Conservation (phyloP, 2,329 filamentous ascomycete species). For the Botrytis fragariae region DNA sequence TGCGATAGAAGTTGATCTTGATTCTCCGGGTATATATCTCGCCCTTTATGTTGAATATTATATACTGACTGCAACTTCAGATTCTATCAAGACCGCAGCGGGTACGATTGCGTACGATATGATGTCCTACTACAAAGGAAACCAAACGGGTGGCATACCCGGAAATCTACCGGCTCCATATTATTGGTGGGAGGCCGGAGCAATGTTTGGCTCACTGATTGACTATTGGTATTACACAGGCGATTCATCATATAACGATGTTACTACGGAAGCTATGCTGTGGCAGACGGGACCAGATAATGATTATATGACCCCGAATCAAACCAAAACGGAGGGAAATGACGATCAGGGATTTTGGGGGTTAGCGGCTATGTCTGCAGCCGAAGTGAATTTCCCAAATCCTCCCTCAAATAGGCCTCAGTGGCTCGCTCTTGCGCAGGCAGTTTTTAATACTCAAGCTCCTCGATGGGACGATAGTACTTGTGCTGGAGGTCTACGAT, state of each 20-base stretch:
- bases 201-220: conserved; percentile 67
- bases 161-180: conserved; percentile 54
- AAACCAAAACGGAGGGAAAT: conserved; percentile 67
- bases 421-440: conserved; percentile 72
- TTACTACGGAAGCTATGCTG: conserved; percentile 66
- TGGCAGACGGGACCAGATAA: conserved; percentile 70
- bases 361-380: conserved; percentile 66
- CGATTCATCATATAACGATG: conserved; percentile 67
- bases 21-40: conserved; percentile 29
- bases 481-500: conserved; percentile 74
- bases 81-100: conserved; percentile 37
- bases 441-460: conserved; percentile 77
- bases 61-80: conserved; percentile 22
- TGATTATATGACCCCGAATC: conserved; percentile 76
- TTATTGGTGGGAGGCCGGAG: conserved; percentile 65
- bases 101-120: conserved; percentile 46
- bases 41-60: background rate
- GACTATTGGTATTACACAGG: conserved; percentile 86
- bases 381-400: conserved; percentile 63
- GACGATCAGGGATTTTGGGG: conserved; percentile 77
- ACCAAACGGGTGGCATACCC: conserved; percentile 49
- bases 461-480: conserved; percentile 66
- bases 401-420: conserved; percentile 56
- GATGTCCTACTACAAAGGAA: conserved; percentile 52
- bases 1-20: conserved; percentile 32